Base-by-base conservation (phyloP, 352 stramenopile species). In the Thalassiosira hispida region DNA sequence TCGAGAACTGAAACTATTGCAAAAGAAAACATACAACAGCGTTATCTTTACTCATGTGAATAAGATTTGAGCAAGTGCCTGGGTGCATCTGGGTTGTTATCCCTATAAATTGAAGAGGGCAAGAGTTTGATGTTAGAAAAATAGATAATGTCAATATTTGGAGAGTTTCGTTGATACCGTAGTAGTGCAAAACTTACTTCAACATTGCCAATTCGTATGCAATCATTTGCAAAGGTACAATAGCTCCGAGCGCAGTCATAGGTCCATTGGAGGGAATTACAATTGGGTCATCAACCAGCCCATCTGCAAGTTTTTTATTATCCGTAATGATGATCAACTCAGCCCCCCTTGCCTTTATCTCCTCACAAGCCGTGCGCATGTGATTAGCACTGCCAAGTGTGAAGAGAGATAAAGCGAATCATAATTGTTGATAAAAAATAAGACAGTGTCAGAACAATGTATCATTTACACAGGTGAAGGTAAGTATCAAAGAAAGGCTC, bases 311-410 rank as follows among this genome's bases (percentile, higher is more conserved):
- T n/a, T 92, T 91, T 33, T 95, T 92, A 57, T 98, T 97, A 87
- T 98, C 96, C 3, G 97, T 98, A 83, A 99, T 98, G 61, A 98
- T 94, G 68, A 98, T 98, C 44, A 98, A 95, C 67, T 98, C 92
- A 25, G 96, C 97, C 23, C 96, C 94, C 59, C 97, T 93, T 2
- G 97, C 96, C 60, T 97, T 96, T 59, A 99, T 96, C 66, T 98
- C 96, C 71, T 97, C 93, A 20, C 94, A 94, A 18, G 93, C 91
- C 11, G 95, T 98, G 80, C 96, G 96, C 95, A 98, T 98, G 76
- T 96, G 93, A 22, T 91, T 76, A 6, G 95, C 94, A 60, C n/a
- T n/a, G n/a, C n/a, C n/a, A n/a, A n/a, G n/a, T n/a, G n/a, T n/a
- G n/a, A n/a, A n/a, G 42, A 12, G 42, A n/a, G 42, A 49, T 12